Conservation (phyloP, 2,329 filamentous ascomycete genomes). For the Colletotrichum sidae region DNA sequence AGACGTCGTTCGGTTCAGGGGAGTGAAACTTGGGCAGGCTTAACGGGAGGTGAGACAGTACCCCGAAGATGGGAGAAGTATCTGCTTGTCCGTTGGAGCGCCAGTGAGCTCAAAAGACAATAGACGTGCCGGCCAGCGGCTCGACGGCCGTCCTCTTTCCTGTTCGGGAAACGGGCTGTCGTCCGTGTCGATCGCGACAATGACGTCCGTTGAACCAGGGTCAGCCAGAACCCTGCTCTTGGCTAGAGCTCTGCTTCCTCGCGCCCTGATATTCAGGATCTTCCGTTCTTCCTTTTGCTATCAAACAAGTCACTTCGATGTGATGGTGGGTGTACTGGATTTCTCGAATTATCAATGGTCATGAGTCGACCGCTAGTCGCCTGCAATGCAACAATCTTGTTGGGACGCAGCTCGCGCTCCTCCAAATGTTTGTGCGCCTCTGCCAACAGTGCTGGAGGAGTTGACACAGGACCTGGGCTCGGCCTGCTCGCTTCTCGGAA, state of each 20-base stretch:
- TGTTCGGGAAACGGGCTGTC: slow-evolving; percentile 30
- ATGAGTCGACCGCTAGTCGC: not conserved
- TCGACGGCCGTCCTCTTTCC: slow-evolving; percentile 29
- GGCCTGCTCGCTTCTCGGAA: not conserved
- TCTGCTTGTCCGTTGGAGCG: not conserved
- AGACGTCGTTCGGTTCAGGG: slow-evolving; percentile 4
- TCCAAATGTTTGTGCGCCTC: too few species aligned
- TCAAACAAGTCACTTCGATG: not conserved
- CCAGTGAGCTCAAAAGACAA: slow-evolving; percentile 10
- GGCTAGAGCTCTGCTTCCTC: slow-evolving; percentile 7
- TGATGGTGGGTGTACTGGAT: not conserved
- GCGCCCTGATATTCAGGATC: slow-evolving; percentile 5
- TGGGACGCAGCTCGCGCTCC: too few species aligned
- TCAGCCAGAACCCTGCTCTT: slow-evolving; percentile 17
- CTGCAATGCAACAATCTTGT: too few species aligned
- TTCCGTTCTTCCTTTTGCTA: not conserved
- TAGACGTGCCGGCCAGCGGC: too few species aligned
- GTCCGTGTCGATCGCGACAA: slow-evolving; percentile 32
- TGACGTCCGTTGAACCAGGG: slow-evolving; percentile 28
- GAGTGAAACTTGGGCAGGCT: slow-evolving; percentile 19
- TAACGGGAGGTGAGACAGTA: slow-evolving; percentile 8
- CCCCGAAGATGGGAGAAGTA: not conserved
- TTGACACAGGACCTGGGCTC: too few species aligned
- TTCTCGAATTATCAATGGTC: not conserved
- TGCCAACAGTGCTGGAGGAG: too few species aligned